These are phyloP conservation scores for Leccinum pseudoinsigne DNA, from an alignment of 1,284 basidiomycete genomes.

Conservation along the genomic window DNA sequence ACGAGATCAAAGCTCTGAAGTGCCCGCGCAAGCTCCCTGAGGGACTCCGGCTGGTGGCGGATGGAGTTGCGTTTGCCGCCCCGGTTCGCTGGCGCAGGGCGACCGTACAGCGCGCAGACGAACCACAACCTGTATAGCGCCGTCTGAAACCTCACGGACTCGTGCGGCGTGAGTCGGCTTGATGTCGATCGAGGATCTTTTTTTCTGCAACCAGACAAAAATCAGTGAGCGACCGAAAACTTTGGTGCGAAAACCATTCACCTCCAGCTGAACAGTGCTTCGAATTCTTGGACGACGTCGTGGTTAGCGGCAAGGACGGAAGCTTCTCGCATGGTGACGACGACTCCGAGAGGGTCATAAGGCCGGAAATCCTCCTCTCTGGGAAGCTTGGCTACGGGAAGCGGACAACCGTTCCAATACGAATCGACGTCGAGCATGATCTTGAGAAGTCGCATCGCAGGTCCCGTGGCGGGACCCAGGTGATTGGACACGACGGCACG, in stretches of 20 bases:
- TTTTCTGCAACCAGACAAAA: slow-evolving; percentile 15
- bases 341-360: neutral
- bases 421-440: slow-evolving; percentile 13
- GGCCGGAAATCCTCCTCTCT: slow-evolving; percentile 1
- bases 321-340: slow-evolving; percentile 12
- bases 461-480: slow-evolving; percentile 33
- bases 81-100: slow-evolving; percentile 10
- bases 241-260: slow-evolving; percentile 19
- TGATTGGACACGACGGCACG: slow-evolving; percentile 36
- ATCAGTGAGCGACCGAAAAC: slow-evolving; percentile 1
- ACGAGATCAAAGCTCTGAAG: slow-evolving; percentile 11
- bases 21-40: neutral
- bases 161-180: slow-evolving; percentile 26
- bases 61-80: slow-evolving; percentile 14
- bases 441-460: slow-evolving; percentile 33
- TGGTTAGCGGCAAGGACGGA: slow-evolving; percentile 23
- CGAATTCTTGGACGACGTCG: slow-evolving; percentile 26
- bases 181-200: slow-evolving; percentile 33
- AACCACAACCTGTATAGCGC: slow-evolving; percentile 39
- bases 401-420: slow-evolving; percentile 17
- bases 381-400: slow-evolving; percentile 1
- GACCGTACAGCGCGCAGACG: slow-evolving; percentile 23
- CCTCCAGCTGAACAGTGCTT: slow-evolving; percentile 40
- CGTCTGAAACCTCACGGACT: slow-evolving; percentile 32
- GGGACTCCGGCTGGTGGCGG: slow-evolving; percentile 3